Conservation (phyloP, 352 stramenopile genomes). For the Pythium coloratum region DNA sequence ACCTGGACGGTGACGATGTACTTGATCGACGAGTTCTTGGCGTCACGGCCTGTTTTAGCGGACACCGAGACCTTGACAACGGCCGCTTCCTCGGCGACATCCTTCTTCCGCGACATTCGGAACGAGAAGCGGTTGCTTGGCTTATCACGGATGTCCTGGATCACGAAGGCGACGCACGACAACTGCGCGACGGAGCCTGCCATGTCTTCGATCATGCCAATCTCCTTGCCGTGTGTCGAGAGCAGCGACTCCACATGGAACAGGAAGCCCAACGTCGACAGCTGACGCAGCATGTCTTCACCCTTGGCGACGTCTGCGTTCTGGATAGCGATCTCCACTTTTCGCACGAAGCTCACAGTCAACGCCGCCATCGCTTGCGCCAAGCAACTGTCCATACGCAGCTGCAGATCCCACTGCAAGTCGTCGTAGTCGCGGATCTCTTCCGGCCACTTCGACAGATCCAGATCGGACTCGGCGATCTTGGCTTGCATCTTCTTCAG, state of each 20-base stretch:
- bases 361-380: conserved; percentile 73
- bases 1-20: conserved; percentile 87
- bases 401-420: conserved; percentile 82
- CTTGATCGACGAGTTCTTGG: conserved; percentile 66
- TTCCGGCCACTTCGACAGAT: conserved; percentile 77
- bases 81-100: conserved; percentile 66
- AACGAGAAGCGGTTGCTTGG: conserved; percentile 86
- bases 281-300: conserved; percentile 79
- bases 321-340: conserved; percentile 82
- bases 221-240: conserved; percentile 94
- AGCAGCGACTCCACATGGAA: conserved; percentile 94
- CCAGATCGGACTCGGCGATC: conserved; percentile 63
- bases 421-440: conserved; percentile 84
- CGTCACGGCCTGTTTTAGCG: conserved; percentile 50
- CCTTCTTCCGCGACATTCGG: conserved; percentile 80
- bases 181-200: conserved; percentile 76
- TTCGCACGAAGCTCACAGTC: conserved; percentile 82
- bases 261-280: conserved; percentile 82
- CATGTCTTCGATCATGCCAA: conserved; percentile 96
- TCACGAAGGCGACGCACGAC: conserved; percentile 84
- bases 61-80: conserved; percentile 80
- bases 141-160: conserved; percentile 86
- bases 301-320: conserved; percentile 71
- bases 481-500: conserved; percentile 84
- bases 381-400: conserved; percentile 82